Percentiles rank a stretch among this genome's conserved stretches.
These are phyloP conservation scores for Citrullus amarus DNA, from an alignment of 306 rosid species.

Conservation along the genomic window DNA sequence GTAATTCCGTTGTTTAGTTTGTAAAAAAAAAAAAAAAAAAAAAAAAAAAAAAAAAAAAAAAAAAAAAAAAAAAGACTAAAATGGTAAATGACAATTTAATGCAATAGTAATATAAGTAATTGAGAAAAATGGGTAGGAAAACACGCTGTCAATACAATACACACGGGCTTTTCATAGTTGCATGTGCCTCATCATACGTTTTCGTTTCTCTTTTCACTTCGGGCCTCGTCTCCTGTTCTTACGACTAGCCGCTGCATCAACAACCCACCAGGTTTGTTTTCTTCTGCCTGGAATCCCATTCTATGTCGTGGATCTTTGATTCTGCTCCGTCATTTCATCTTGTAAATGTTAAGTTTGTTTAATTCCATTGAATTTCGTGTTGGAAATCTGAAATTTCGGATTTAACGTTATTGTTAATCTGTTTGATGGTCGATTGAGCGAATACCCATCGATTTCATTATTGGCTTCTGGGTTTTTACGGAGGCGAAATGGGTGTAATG, in stretches of 20 bases:
- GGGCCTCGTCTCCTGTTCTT: background rate
- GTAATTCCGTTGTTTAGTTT: too few relatives aligned
- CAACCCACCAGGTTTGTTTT: slow-evolving; percentile 7
- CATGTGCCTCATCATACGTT: background rate
- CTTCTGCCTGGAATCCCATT: background rate
- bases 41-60: too few relatives aligned
- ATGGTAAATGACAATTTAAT: background rate
- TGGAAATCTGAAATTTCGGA: background rate
- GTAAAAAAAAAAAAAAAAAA: too few relatives aligned
- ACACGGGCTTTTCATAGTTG: slow-evolving; percentile 1
- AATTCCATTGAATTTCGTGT: background rate
- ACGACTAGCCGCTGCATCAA: slow-evolving; percentile 6
- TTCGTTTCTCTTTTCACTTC: background rate
- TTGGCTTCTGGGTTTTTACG: background rate
- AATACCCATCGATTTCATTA: background rate
- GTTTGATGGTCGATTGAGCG: background rate
- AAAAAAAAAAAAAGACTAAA: background rate
- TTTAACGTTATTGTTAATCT: background rate
- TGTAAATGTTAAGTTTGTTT: background rate
- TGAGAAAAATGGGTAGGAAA: background rate
- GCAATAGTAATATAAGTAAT: background rate
- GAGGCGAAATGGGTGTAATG: background rate
- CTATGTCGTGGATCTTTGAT: background rate
- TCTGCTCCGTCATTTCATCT: background rate
- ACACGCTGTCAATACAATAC: background rate